These are phyloP conservation scores for Entophlyctis luteolus DNA, from an alignment of 192 early-diverging fungal species.

Conservation along the genomic window DNA sequence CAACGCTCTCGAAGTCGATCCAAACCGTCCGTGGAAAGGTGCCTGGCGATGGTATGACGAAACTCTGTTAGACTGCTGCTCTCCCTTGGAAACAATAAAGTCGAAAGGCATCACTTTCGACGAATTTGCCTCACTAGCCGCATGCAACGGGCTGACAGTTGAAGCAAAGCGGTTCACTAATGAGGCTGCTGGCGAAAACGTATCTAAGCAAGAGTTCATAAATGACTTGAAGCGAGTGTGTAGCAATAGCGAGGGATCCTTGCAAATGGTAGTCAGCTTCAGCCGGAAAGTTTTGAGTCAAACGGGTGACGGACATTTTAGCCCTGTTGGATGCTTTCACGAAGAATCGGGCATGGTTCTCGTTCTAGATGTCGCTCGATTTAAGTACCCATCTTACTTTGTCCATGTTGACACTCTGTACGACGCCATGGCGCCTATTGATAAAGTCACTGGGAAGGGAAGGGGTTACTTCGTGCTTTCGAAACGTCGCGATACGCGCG, in stretches of 20 bases:
- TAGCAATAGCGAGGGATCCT: slow-evolving; percentile 56
- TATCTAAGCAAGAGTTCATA: slow-evolving; percentile 71
- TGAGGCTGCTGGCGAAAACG: background rate
- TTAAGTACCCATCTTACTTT: slow-evolving; percentile 91
- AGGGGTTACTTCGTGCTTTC: slow-evolving; percentile 84
- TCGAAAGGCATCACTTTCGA: slow-evolving; percentile 83
- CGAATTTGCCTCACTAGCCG: slow-evolving; percentile 86
- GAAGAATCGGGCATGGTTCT: slow-evolving; percentile 67
- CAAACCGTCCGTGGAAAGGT: slow-evolving; percentile 84
- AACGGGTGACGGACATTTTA: slow-evolving; percentile 94
- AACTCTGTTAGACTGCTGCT: slow-evolving; percentile 50
- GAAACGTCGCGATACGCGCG: slow-evolving; percentile 39
- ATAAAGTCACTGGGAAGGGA: slow-evolving; percentile 72
- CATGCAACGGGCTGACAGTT: slow-evolving; percentile 76
- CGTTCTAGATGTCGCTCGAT: slow-evolving; percentile 82
- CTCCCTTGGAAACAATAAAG: slow-evolving; percentile 64
- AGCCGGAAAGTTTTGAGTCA: slow-evolving; percentile 70
- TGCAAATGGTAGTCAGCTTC: slow-evolving; percentile 86
- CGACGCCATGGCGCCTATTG: slow-evolving; percentile 76
- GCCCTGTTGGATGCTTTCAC: slow-evolving; percentile 83
- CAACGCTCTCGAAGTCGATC: slow-evolving; percentile 89
- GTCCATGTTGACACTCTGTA: slow-evolving; percentile 67
- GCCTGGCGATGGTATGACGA: slow-evolving; percentile 83
- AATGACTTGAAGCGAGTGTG: slow-evolving; percentile 67
- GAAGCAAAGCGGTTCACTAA: slow-evolving; percentile 60